Percentiles rank a stretch among this genome's conserved stretches.
Conservation (phyloP, 257 asterid genomes). For the Henckelia pumila region DNA sequence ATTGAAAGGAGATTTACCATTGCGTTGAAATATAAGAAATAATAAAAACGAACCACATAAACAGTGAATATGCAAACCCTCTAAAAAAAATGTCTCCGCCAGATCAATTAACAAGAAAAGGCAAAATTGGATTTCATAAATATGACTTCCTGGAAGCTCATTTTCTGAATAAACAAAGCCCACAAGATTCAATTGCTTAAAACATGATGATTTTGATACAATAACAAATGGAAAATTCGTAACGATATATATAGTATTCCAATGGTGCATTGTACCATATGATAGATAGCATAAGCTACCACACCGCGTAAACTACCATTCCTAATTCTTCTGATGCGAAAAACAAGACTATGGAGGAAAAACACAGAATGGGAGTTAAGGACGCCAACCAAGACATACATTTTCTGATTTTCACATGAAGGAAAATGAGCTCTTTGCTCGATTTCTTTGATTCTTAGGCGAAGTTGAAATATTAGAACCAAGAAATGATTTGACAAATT, state of each 20-base stretch:
- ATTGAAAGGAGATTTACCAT: not conserved
- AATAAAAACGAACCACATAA: not conserved
- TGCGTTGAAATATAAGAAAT: not conserved
- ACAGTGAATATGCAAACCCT: not conserved
- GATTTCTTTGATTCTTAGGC: no score
- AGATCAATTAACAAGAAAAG: not conserved
- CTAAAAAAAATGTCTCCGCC: no score
- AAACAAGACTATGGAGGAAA: no score
- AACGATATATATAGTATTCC: not conserved
- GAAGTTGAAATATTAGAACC: no score
- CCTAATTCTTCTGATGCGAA: no score
- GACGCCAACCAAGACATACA: no score
- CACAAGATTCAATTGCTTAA: not conserved
- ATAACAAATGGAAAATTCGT: not conserved
- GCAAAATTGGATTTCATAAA: not conserved
- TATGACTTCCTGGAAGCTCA: not conserved
- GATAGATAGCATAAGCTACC: not conserved
- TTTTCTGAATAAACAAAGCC: not conserved
- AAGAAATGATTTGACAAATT: no score
- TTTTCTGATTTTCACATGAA: no score
- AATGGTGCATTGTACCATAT: not conserved
- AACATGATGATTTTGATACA: not conserved
- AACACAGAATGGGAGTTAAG: no score
- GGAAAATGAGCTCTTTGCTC: no score
- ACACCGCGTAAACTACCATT: no score